Percentiles rank a stretch among this genome's conserved stretches.
Evolutionary conservation across 257 asterid species (phyloP).

Genomic region (Solanum chiquidenum): DNA sequence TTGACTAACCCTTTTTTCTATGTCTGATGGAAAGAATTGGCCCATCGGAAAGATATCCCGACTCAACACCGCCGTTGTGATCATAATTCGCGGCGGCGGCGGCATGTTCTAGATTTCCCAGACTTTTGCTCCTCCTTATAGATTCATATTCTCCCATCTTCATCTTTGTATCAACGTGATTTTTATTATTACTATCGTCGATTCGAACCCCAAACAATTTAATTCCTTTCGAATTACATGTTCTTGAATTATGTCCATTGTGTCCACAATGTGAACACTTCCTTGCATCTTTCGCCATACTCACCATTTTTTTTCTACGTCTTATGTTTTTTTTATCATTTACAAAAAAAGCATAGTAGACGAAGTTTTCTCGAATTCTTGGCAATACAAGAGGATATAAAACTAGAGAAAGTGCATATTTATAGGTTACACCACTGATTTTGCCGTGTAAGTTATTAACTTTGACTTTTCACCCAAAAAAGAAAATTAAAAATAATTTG

Average conservation of each 20-base stretch:
- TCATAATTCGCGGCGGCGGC: not conserved
- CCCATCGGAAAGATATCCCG: constrained; percentile 42
- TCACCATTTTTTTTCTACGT: not conserved
- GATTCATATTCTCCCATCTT: not conserved
- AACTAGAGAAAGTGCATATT: not conserved
- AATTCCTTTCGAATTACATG: constrained; percentile 20
- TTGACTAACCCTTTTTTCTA: constrained; percentile 25
- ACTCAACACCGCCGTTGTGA: not conserved
- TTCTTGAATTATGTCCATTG: constrained; percentile 21
- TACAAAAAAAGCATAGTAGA: not conserved
- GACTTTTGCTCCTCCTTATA: constrained; percentile 33
- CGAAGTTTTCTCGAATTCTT: not conserved
- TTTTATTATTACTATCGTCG: not conserved
- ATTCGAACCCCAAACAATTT: constrained; percentile 55
- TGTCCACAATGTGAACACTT: constrained; percentile 26
- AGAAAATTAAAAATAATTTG: no score
- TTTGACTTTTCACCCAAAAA: not conserved
- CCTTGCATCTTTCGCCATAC: not conserved
- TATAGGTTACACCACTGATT: not conserved
- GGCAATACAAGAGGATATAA: not conserved
- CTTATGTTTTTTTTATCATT: not conserved
- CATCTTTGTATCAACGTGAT: not conserved
- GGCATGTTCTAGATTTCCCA: constrained; percentile 17
- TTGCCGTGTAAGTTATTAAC: not conserved
- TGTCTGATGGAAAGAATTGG: constrained; percentile 12